Conservation (phyloP, 305 asterid species). For the Euphrasia arctica region DNA sequence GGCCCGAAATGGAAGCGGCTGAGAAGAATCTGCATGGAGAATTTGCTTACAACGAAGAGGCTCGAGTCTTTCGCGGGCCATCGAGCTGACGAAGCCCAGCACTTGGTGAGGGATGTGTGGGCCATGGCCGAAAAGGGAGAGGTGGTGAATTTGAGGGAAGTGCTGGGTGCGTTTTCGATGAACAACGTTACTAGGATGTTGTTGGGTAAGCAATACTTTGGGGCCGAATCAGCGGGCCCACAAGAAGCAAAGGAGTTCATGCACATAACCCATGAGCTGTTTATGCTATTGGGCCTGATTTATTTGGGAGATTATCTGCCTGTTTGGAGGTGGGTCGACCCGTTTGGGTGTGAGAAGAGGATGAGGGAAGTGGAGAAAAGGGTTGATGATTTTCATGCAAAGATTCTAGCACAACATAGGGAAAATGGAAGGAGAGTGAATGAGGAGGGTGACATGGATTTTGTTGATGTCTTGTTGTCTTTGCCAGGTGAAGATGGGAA, state of each 20-base stretch:
- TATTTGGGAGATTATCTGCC: constrained; percentile 89
- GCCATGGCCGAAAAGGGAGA: constrained; percentile 38
- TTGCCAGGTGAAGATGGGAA: constrained; percentile 87
- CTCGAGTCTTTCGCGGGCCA: constrained; percentile 65
- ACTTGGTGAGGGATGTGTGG: constrained; percentile 56
- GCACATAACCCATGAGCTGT: constrained; percentile 82
- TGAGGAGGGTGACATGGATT: constrained; percentile 56
- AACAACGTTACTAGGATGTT: constrained; percentile 91
- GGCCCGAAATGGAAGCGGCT: constrained; percentile 92
- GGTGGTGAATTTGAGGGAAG: constrained; percentile 60
- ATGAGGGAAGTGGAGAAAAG: constrained; percentile 75
- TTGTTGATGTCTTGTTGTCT: constrained; percentile 77
- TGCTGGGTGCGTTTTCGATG: constrained; percentile 83
- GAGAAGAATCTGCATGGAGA: constrained; percentile 91
- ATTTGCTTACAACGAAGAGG: constrained; percentile 72
- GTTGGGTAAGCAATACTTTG: constrained; percentile 83
- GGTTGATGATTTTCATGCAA: constrained; percentile 77
- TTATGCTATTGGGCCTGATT: constrained; percentile 70
- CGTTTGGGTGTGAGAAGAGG: constrained; percentile 66
- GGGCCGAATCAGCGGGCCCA: constrained; percentile 70
- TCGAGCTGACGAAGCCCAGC: constrained; percentile 72
- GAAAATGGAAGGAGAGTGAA: constrained; percentile 19
- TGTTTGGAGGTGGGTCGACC: constrained; percentile 93
- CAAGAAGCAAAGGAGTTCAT: constrained; percentile 85
- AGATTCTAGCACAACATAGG: constrained; percentile 70